phyloP scores from a whole-genome alignment of 352 stramenopile species.

The Thraustochytrium striatum region DNA sequence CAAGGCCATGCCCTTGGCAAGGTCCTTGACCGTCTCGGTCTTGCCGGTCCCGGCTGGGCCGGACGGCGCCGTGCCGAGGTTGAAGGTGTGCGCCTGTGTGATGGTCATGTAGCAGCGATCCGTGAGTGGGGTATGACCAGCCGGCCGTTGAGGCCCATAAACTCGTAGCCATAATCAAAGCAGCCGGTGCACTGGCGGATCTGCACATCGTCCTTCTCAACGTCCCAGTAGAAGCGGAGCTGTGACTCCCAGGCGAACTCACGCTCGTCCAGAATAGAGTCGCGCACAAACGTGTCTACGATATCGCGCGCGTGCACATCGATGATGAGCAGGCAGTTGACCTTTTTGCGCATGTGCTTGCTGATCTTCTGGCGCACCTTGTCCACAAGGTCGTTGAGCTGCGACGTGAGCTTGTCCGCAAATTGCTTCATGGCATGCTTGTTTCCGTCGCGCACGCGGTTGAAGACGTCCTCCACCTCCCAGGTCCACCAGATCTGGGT shows the following conservation, averaged over 20 bases:
- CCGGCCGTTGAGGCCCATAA: slow-evolving; percentile 96
- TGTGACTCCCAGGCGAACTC: slow-evolving; percentile 99
- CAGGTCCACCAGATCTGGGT: slow-evolving; percentile 99
- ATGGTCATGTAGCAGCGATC: slow-evolving; percentile 99
- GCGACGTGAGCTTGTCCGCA: slow-evolving; percentile 84
- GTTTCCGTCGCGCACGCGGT: slow-evolving; percentile 63
- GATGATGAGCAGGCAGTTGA: slow-evolving; percentile 99
- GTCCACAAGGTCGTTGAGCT: slow-evolving; percentile 76
- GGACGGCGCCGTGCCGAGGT: slow-evolving; percentile 96
- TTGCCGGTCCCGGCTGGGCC: slow-evolving; percentile 99
- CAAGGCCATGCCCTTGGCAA: slow-evolving; percentile 94
- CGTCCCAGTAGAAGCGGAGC: slow-evolving; percentile 95
- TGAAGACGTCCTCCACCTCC: slow-evolving; percentile 69
- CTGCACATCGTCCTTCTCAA: slow-evolving; percentile 85
- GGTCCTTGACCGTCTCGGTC: slow-evolving; percentile 98
- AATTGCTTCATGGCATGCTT: slow-evolving; percentile 62
- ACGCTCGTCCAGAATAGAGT: slow-evolving; percentile 64
- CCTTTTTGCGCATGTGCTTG: slow-evolving; percentile 91
- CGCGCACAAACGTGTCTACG: slow-evolving; percentile 71
- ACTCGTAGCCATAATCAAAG: slow-evolving; percentile 99
- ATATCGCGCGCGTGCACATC: slow-evolving; percentile 99
- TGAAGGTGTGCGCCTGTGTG: slow-evolving; percentile 97
- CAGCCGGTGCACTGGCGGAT: slow-evolving; percentile 67
- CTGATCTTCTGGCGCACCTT: slow-evolving; percentile 53
- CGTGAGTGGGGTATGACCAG: slow-evolving; percentile 99